Conservation (phyloP, 176 grass and related monocot genomes). For the Dendrocalamus sinicus region DNA sequence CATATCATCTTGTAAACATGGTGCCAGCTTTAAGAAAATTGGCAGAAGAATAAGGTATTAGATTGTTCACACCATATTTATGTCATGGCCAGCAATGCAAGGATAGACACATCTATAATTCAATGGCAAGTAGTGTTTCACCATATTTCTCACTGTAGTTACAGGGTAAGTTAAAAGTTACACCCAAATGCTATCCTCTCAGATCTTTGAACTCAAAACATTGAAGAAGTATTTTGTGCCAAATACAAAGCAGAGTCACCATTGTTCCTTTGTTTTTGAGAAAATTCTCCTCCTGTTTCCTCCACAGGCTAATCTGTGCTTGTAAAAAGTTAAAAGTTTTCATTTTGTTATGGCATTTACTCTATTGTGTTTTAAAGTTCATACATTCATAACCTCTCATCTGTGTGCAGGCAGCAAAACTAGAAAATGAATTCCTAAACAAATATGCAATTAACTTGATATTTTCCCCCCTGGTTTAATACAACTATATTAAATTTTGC, state of each 20-base stretch:
- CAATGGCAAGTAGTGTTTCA: background rate
- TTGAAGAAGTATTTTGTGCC: background rate
- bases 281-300: too few relatives aligned
- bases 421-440: too few relatives aligned
- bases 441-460: too few relatives aligned
- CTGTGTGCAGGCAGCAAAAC: background rate
- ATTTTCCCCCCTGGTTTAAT: too few relatives aligned
- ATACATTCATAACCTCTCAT: background rate
- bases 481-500: too few relatives aligned
- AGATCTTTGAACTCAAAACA: background rate
- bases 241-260: too few relatives aligned
- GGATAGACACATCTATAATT: background rate
- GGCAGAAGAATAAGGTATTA: constrained; percentile 95
- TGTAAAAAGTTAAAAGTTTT: too few relatives aligned
- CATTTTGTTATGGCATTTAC: too few relatives aligned
- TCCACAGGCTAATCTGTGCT: too few relatives aligned
- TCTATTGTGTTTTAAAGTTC: too few relatives aligned
- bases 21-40: constrained; percentile 85
- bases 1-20: constrained; percentile 86
- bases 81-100: background rate
- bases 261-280: too few relatives aligned
- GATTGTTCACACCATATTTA: background rate
- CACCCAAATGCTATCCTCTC: background rate
- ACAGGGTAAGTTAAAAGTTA: background rate
- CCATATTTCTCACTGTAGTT: background rate